Percentiles rank a stretch among this genome's conserved stretches.
Conservation (phyloP, 2,329 filamentous ascomycete species). For the Talaromyces sp. region DNA sequence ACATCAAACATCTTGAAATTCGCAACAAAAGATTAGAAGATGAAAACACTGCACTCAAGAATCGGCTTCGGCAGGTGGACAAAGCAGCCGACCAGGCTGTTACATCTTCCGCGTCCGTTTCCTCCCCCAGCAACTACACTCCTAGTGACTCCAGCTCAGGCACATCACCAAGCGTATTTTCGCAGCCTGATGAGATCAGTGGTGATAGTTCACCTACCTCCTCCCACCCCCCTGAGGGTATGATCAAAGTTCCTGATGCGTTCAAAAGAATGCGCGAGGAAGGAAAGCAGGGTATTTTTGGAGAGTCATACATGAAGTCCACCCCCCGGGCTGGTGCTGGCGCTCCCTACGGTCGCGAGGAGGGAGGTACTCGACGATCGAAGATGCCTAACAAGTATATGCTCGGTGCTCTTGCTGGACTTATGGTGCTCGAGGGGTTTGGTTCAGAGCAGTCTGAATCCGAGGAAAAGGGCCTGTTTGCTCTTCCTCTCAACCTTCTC, state of each 20-base stretch:
- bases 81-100: conserved; percentile 53
- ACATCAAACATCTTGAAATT: conserved; percentile 91
- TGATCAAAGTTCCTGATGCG: conserved; percentile 48
- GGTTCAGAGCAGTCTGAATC: conserved; percentile 67
- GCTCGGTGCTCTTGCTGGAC: conserved; percentile 85
- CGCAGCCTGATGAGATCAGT: conserved; percentile 40
- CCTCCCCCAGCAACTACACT: conserved; percentile 45
- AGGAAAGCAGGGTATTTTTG: conserved; percentile 37
- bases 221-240: conserved; percentile 42
- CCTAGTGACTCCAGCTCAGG: conserved; percentile 39
- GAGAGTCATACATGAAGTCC: conserved; percentile 44
- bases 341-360: conserved; percentile 38
- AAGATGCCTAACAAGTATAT: conserved; percentile 73
- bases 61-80: conserved; percentile 77
- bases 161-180: conserved; percentile 46
- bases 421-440: conserved; percentile 88
- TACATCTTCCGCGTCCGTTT: conserved; percentile 41
- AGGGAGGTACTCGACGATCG: conserved; percentile 50
- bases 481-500: conserved; percentile 64
- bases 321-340: conserved; percentile 21
- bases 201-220: conserved; percentile 36
- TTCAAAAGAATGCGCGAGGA: conserved; percentile 47
- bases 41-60: conserved; percentile 78
- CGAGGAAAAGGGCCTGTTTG: conserved; percentile 67
- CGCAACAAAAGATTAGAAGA: conserved; percentile 80